phyloP scores from a whole-genome alignment of 2,329 filamentous ascomycete species.

The Chaetothyriales sp. region DNA sequence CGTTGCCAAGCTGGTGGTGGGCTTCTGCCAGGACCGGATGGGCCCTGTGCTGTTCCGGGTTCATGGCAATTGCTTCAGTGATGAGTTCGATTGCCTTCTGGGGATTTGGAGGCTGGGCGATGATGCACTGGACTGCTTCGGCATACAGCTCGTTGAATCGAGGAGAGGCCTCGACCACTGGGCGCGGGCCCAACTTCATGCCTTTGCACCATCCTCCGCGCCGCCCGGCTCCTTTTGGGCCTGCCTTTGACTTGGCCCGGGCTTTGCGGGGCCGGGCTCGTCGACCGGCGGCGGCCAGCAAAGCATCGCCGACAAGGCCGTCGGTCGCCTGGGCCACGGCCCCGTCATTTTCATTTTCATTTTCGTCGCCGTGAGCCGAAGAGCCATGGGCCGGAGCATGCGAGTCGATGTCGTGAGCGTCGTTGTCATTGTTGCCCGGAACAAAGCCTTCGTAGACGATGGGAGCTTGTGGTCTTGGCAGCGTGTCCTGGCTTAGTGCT shows the following conservation, averaged over 20 bases:
- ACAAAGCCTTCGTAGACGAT: not conserved
- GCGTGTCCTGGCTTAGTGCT: not conserved
- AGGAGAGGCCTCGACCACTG: conserved; percentile 33
- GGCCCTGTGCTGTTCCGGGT: conserved; percentile 50
- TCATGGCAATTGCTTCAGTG: conserved; percentile 39
- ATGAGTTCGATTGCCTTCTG: conserved; percentile 29
- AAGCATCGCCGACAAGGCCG: not conserved
- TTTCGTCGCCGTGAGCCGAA: not conserved
- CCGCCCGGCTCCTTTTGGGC: conserved; percentile 10
- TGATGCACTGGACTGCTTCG: conserved; percentile 27
- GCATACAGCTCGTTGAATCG: conserved; percentile 37
- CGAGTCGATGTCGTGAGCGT: not conserved
- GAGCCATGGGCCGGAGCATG: not conserved
- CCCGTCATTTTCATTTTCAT: not conserved
- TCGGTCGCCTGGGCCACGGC: not conserved
- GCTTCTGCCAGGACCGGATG: conserved; percentile 49
- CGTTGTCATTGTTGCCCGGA: not conserved
- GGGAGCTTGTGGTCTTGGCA: not conserved
- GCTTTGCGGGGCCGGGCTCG: not conserved
- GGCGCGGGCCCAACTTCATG: conserved; percentile 33
- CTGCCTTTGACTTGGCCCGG: conserved; percentile 4
- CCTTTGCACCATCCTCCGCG: conserved; percentile 29
- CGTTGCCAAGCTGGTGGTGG: conserved; percentile 41
- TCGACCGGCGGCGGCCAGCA: not conserved
- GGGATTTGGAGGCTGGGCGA: not conserved